Percentiles rank a stretch among this genome's conserved stretches.
These are phyloP conservation scores for Solanum clarkiae DNA, from an alignment of 257 asterid genomes.

Conservation along the genomic window DNA sequence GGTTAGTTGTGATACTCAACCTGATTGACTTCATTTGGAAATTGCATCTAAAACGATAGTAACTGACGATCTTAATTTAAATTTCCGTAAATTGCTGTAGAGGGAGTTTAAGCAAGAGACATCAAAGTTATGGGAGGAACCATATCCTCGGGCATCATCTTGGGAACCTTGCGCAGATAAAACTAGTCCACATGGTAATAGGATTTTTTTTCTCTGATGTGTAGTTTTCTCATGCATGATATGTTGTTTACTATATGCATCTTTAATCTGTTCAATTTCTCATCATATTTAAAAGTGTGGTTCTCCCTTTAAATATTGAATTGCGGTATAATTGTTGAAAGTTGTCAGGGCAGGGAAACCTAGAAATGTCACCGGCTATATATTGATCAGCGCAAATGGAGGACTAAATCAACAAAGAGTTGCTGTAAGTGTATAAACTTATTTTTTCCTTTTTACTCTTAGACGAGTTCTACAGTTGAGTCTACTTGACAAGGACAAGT, in stretches of 20 bases:
- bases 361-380: constrained; percentile 42
- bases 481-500: neutral
- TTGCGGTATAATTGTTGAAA: constrained; percentile 22
- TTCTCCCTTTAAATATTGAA: constrained; percentile 4
- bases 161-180: constrained; percentile 84
- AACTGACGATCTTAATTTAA: neutral
- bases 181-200: constrained; percentile 32
- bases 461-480: neutral
- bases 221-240: neutral
- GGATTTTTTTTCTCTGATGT: neutral
- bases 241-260: neutral
- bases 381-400: constrained; percentile 84
- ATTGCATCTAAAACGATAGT: neutral
- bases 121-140: constrained; percentile 65
- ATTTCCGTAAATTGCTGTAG: constrained; percentile 14
- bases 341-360: constrained; percentile 51
- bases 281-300: neutral
- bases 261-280: neutral
- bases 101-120: constrained; percentile 27
- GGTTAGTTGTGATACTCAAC: constrained; percentile 26
- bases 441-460: neutral
- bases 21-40: neutral
- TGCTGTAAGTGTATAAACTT: constrained; percentile 43
- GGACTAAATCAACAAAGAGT: constrained; percentile 94
- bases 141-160: constrained; percentile 34